Evolutionary conservation across 169 alveolate genomes (phyloP).

Genomic region (Sarcocystis neurona): DNA sequence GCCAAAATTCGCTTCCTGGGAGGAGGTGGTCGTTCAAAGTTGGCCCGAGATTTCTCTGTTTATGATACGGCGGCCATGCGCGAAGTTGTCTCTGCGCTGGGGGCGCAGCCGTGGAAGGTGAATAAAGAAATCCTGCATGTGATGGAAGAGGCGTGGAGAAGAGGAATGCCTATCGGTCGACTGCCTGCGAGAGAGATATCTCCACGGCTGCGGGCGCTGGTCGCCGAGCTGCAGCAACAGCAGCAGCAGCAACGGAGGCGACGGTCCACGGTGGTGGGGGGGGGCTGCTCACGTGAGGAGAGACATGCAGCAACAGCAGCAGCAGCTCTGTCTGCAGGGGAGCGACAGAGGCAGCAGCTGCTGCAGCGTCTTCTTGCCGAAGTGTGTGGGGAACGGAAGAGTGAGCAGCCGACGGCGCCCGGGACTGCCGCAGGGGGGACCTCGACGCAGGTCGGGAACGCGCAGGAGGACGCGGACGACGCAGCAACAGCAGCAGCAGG

Average conservation of each 20-base stretch:
- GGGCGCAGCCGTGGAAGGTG: slow-evolving; percentile 61
- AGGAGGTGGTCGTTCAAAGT: slow-evolving; percentile 51
- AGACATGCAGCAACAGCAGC: slow-evolving; percentile 14
- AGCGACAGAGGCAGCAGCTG: not conserved
- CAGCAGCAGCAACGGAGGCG: slow-evolving; percentile 44
- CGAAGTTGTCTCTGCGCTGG: slow-evolving; percentile 44
- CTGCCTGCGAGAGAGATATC: slow-evolving; percentile 65
- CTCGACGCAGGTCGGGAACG: not conserved
- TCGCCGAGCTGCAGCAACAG: slow-evolving; percentile 39
- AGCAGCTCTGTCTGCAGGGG: not conserved
- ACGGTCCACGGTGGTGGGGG: too few relatives aligned
- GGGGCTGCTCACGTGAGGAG: not conserved
- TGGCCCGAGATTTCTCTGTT: slow-evolving; percentile 38
- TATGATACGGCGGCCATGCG: slow-evolving; percentile 32
- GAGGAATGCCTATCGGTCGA: slow-evolving; percentile 53
- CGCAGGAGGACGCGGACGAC: not conserved
- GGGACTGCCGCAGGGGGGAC: slow-evolving; percentile 9
- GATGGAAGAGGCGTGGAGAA: slow-evolving; percentile 61
- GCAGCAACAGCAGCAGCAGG: not conserved
- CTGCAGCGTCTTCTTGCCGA: too few relatives aligned
- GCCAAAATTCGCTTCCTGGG: slow-evolving; percentile 48
- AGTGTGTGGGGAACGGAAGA: not conserved
- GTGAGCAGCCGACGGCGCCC: not conserved
- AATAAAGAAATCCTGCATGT: slow-evolving; percentile 43
- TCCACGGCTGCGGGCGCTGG: slow-evolving; percentile 26